These are phyloP conservation scores for Rubia tinctorum DNA, from an alignment of 305 asterid species.

Conservation along the genomic window DNA sequence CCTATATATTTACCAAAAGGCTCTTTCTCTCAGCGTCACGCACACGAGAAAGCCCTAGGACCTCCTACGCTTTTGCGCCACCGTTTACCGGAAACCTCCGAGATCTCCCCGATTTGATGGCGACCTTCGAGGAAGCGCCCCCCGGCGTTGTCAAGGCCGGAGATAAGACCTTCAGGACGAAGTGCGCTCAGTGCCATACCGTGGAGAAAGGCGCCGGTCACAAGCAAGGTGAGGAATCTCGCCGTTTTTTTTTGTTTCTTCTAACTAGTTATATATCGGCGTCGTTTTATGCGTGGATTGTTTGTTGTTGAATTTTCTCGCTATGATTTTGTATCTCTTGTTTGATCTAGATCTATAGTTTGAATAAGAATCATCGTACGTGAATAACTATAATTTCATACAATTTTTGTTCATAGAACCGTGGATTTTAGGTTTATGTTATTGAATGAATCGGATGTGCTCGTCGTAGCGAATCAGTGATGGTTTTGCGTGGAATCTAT, in stretches of 20 bases:
- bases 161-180: constrained; percentile 81
- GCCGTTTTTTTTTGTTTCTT: background rate
- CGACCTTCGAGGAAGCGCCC: constrained; percentile 75
- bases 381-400: background rate
- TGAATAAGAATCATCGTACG: background rate
- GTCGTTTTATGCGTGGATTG: background rate
- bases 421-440: background rate
- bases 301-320: background rate
- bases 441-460: background rate
- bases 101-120: constrained; percentile 38
- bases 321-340: background rate
- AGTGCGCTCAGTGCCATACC: constrained; percentile 96
- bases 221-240: constrained; percentile 63
- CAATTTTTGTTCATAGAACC: background rate
- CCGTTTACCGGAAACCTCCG: background rate
- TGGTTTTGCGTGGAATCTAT: too few species aligned
- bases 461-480: too few species aligned
- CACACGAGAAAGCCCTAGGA: constrained; percentile 22
- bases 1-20: background rate
- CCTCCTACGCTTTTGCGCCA: background rate
- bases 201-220: constrained; percentile 94
- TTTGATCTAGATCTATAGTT: constrained; percentile 1
- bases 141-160: constrained; percentile 61
- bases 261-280: background rate
- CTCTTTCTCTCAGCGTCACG: background rate